Base-by-base conservation (phyloP, 495 filamentous ascomycete species). In the Penicilliopsis zonata region DNA sequence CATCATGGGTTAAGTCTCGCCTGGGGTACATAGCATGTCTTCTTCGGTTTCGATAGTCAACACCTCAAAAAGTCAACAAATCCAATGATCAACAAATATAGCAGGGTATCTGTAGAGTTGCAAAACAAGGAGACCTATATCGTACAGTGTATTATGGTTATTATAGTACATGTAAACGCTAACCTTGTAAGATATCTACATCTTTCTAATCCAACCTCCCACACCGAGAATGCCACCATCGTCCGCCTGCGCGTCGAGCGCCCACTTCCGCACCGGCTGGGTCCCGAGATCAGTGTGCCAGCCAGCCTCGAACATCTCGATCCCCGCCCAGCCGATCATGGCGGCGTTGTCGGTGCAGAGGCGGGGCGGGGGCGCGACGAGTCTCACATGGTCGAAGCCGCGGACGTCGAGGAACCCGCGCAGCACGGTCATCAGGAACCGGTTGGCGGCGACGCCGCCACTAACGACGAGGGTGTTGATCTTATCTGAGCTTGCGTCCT, bases 261-360 rank as follows among this genome's bases (percentile, higher is more conserved):
- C 61, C 90, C 90, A 98, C 51, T 78, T 83, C 33, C 74, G 65
- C 13, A 81, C 33, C 5, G 81, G 65, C 20, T 66, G 47, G 30
- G 74, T 65, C 14, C 55, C 61, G 17, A 87, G 42, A 13, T 67
- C 63, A 12, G 72, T 78, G 30, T 58, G 52, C 67, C 72, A 88
- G 0, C 88, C 86, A 3, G 66, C 72, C 50, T 86, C 75, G 36
- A 66, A 95, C 85, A 96, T 93, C 62, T 94, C 87, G 33, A 86
- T 67, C 0, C 81, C 90, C 4, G 87, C 69, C 90, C 90, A 98
- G 1, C 81, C 88, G 43, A 95, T 86, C 90, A 96, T 98, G n/a
- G 85, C 85, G 10, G 87, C 90, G 59, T 96, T 95, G 48, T 98
- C 90, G 0, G 83, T 94, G 43, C 90, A 94, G 39, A 87, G 61